phyloP scores from a whole-genome alignment of 2,329 filamentous ascomycete genomes.

The Penicillium sp. region DNA sequence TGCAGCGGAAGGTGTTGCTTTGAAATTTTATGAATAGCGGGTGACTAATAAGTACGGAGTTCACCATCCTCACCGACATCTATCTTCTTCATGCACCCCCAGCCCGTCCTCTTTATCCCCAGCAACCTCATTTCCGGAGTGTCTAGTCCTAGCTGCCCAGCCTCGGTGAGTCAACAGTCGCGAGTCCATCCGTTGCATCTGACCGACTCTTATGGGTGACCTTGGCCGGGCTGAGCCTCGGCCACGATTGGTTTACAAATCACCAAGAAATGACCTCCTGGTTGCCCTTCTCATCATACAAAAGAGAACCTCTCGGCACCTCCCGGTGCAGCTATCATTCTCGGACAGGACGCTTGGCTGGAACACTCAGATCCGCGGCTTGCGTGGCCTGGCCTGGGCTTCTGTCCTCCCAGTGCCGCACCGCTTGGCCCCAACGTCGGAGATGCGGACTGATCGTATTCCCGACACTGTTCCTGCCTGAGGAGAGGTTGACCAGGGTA shows the following conservation, averaged over 20 bases:
- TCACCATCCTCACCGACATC: background rate
- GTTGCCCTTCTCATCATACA: background rate
- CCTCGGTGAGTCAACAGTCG: slow-evolving; percentile 7
- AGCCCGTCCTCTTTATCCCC: background rate
- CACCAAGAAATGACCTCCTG: slow-evolving; percentile 7
- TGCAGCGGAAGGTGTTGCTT: too few species aligned
- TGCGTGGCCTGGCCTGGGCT: slow-evolving; percentile 19
- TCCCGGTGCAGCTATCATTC: slow-evolving; percentile 2
- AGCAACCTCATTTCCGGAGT: background rate
- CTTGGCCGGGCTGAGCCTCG: slow-evolving; percentile 3
- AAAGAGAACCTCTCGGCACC: slow-evolving; percentile 15
- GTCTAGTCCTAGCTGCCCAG: slow-evolving; percentile 6
- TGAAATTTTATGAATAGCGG: background rate
- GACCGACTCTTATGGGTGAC: background rate
- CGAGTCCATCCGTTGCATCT: background rate
- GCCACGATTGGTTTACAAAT: background rate
- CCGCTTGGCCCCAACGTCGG: background rate
- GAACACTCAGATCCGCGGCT: slow-evolving; percentile 18
- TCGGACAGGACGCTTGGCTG: slow-evolving; percentile 20
- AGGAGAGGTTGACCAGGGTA: background rate
- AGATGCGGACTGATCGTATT: background rate
- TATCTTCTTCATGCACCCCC: background rate
- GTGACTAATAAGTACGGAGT: background rate
- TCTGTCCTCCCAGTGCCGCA: background rate
- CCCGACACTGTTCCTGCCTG: background rate